Conservation (phyloP, 257 asterid species). For the Pogostemon cablin region DNA sequence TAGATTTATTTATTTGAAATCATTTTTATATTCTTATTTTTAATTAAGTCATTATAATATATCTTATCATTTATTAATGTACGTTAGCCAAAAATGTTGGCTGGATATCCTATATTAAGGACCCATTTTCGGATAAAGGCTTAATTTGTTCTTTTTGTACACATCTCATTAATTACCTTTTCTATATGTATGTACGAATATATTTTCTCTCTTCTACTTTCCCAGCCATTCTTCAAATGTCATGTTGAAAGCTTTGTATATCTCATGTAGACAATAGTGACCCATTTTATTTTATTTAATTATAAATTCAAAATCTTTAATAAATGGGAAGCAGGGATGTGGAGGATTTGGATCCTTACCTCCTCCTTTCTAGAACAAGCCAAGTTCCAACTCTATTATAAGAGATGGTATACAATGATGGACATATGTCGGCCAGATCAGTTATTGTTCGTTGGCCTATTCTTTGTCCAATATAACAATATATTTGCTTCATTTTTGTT, state of each 20-base stretch:
- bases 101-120: background rate
- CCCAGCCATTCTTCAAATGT: background rate
- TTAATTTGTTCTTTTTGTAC: background rate
- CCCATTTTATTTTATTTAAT: background rate
- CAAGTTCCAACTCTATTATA: constrained; percentile 7
- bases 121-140: background rate
- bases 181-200: background rate
- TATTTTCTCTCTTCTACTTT: constrained; percentile 13
- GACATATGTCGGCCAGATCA: background rate
- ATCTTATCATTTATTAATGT: background rate
- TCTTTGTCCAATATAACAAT: background rate
- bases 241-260: background rate
- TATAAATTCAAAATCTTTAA: background rate
- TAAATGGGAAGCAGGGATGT: background rate
- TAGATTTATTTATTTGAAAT: background rate
- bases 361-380: constrained; percentile 8
- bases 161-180: background rate
- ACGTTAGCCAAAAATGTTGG: background rate
- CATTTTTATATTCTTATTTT: background rate
- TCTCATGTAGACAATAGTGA: background rate
- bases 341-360: background rate
- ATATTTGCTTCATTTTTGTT: constrained; percentile 15
- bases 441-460: background rate
- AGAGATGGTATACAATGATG: constrained; percentile 18
- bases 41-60: background rate